A percentile compares a stretch with the other conserved stretches of the same genome.
Evolutionary conservation across 73 alveolate species (phyloP).

Genomic region (Symbiodinium natans): DNA sequence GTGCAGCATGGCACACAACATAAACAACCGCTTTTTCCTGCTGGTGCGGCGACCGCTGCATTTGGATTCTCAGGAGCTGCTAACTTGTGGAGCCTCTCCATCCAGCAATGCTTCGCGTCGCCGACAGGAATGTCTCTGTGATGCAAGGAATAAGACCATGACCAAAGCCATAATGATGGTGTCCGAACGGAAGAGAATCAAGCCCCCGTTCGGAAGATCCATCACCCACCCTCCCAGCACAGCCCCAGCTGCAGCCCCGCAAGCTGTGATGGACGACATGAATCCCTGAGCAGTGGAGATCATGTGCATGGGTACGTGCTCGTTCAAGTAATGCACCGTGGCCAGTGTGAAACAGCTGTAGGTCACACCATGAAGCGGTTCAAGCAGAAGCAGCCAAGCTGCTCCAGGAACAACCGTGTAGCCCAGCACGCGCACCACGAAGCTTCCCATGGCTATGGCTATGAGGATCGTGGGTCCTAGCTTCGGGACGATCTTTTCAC

Average conservation of each 20-base stretch:
- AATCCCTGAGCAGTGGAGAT: conserved; percentile 85
- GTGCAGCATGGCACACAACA: too few species aligned
- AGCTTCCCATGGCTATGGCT: conserved; percentile 75
- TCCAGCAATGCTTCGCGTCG: not conserved
- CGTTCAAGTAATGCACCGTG: conserved; percentile 86
- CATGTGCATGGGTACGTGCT: conserved; percentile 87
- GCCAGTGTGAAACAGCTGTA: conserved; percentile 87
- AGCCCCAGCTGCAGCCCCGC: conserved; percentile 54
- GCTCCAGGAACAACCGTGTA: conserved; percentile 65
- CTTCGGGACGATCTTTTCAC: conserved; percentile 41
- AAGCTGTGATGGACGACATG: conserved; percentile 60
- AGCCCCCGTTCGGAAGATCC: conserved; percentile 51
- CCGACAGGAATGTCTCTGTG: conserved; percentile 11
- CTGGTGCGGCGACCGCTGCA: not conserved
- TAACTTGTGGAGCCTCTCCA: not conserved
- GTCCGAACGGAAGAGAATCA: conserved; percentile 37
- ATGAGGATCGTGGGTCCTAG: conserved; percentile 74
- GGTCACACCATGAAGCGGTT: conserved; percentile 72
- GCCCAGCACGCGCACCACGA: conserved; percentile 70
- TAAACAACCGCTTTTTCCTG: too few species aligned
- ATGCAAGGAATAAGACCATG: conserved; percentile 11
- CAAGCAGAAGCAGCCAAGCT: conserved; percentile 44
- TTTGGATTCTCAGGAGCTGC: not conserved
- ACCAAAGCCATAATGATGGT: conserved; percentile 54
- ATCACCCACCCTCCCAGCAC: conserved; percentile 72